A percentile compares a stretch with the other conserved stretches of the same genome.
Evolutionary conservation across 352 stramenopile species (phyloP).

Genomic region (Globisporangium carolinianum): DNA sequence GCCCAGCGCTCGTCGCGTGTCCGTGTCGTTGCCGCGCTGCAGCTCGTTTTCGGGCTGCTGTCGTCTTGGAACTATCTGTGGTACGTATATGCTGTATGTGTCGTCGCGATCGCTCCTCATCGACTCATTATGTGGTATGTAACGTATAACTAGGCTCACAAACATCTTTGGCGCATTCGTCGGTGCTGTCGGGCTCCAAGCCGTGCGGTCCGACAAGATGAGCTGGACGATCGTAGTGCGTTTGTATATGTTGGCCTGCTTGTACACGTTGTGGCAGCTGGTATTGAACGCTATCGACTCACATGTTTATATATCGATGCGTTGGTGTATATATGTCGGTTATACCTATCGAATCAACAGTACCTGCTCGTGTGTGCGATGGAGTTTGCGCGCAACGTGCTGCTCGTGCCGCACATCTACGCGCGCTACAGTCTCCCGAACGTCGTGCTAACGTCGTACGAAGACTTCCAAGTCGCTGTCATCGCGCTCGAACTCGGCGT

Average conservation of each 20-base stretch:
- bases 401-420: conserved; percentile 60
- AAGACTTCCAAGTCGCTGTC: conserved; percentile 65
- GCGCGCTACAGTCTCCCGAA: conserved; percentile 47
- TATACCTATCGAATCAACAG: conserved; percentile 12
- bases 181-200: conserved; percentile 53
- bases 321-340: not conserved
- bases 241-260: too few relatives aligned
- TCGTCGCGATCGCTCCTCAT: too few relatives aligned
- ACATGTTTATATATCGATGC: conserved; percentile 1
- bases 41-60: conserved; percentile 52
- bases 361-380: conserved; percentile 67
- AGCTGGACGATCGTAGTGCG: conserved; percentile 70
- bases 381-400: conserved; percentile 60
- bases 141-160: conserved; percentile 25
- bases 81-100: conserved; percentile 18
- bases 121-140: too few relatives aligned
- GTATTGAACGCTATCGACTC: too few relatives aligned
- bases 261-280: too few relatives aligned
- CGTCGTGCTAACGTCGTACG: conserved; percentile 57
- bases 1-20: conserved; percentile 58
- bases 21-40: conserved; percentile 46
- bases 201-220: conserved; percentile 69
- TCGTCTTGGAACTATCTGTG: conserved; percentile 69
- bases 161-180: conserved; percentile 74
- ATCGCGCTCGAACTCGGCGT: conserved; percentile 55